Conservation (phyloP, 2,329 filamentous ascomycete species). For the Bipolaris zeicola region DNA sequence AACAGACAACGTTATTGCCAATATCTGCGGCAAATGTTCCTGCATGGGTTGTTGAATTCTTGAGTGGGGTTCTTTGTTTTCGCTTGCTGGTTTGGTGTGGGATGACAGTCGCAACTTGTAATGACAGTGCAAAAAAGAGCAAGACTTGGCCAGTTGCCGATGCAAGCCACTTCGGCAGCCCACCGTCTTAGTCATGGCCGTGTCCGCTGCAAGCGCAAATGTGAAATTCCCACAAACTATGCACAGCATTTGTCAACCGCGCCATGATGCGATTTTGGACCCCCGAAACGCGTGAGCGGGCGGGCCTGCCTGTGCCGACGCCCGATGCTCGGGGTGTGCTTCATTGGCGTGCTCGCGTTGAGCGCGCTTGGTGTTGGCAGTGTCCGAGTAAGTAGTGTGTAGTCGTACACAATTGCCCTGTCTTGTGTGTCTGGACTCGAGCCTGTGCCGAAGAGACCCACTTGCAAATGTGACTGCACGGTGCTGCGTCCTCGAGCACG, state of each 20-base stretch:
- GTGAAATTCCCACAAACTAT: neutral
- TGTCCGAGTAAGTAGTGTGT: neutral
- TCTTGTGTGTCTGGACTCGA: neutral
- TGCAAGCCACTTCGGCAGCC: conserved; percentile 14
- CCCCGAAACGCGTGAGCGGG: neutral
- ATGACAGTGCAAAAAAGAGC: neutral
- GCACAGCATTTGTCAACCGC: neutral
- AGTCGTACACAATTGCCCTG: neutral
- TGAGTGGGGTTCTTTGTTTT: neutral
- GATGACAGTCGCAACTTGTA: conserved; percentile 3
- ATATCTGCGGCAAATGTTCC: conserved; percentile 1
- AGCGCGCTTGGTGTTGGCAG: conserved; percentile 1
- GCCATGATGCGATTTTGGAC: neutral
- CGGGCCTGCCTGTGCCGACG: neutral
- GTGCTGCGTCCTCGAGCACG: conserved; percentile 2
- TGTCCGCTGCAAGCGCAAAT: neutral
- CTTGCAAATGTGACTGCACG: neutral
- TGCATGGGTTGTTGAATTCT: conserved; percentile 6
- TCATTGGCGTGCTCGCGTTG: neutral
- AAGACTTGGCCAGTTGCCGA: conserved; percentile 3
- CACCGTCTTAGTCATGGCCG: conserved; percentile 7
- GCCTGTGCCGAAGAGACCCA: neutral
- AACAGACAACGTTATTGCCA: neutral
- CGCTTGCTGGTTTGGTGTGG: conserved; percentile 3
- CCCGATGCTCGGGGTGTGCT: neutral